Percentiles rank a stretch among this genome's conserved stretches.
Conservation (phyloP, 352 stramenopile species). For the Phytophthora hibernalis region DNA sequence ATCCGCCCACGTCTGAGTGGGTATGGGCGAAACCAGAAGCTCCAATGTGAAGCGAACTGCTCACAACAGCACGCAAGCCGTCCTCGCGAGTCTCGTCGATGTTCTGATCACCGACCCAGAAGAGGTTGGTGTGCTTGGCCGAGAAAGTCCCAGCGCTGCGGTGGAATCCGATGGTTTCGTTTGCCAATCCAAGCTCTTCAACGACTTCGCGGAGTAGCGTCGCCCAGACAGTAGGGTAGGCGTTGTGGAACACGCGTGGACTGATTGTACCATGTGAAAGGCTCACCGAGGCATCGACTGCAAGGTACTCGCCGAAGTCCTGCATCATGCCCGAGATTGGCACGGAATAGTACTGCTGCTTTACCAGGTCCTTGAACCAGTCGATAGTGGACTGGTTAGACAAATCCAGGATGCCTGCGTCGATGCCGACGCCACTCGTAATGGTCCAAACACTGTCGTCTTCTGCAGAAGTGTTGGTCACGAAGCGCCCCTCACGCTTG, state of each 20-base stretch:
- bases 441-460: constrained; percentile 34
- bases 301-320: constrained; percentile 35
- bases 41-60: constrained; percentile 29
- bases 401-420: constrained; percentile 31
- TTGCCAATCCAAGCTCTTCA: constrained; percentile 23
- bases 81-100: constrained; percentile 34
- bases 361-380: constrained; percentile 35
- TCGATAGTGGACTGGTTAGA: constrained; percentile 36
- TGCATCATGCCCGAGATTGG: constrained; percentile 43
- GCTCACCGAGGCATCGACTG: constrained; percentile 30
- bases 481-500: constrained; percentile 19
- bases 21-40: constrained; percentile 32
- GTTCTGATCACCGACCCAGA: constrained; percentile 40
- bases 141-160: constrained; percentile 34
- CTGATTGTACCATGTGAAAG: constrained; percentile 23
- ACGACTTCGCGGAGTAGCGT: constrained; percentile 32
- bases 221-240: constrained; percentile 36
- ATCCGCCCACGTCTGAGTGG: constrained; percentile 35
- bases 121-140: constrained; percentile 35
- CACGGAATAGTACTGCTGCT: constrained; percentile 37
- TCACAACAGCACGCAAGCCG: constrained; percentile 30
- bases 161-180: constrained; percentile 37
- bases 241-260: constrained; percentile 35
- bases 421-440: constrained; percentile 29
- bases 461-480: constrained; percentile 25